Conservation (phyloP, 2,329 filamentous ascomycete species). For the Elsinoe fawcettii region DNA sequence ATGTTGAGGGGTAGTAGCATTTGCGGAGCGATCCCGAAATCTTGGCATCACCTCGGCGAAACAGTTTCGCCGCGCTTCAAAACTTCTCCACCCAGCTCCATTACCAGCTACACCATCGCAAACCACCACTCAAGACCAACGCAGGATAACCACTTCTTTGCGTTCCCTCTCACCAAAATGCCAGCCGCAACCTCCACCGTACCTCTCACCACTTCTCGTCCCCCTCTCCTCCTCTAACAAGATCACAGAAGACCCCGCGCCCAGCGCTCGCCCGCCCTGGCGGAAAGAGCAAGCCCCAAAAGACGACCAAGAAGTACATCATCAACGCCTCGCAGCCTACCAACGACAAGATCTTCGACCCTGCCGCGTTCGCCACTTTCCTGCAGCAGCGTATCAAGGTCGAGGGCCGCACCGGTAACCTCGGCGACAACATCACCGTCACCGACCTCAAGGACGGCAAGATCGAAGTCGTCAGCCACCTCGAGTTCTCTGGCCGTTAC, state of each 20-base stretch:
- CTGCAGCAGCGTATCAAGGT: constrained; percentile 99
- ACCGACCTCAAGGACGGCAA: constrained; percentile 89
- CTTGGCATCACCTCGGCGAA: constrained; percentile 10
- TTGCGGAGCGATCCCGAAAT: constrained; percentile 2
- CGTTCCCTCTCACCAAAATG: constrained; percentile 61
- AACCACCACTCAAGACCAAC: constrained; percentile 27
- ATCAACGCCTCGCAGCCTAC: constrained; percentile 99
- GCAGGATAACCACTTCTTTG: constrained; percentile 92
- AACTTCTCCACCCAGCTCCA: constrained; percentile 6
- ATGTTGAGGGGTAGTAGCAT: not conserved
- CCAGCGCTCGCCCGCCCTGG: constrained; percentile 27
- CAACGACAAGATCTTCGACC: constrained; percentile 99
- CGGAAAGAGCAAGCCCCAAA: constrained; percentile 32
- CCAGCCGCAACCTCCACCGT: constrained; percentile 64
- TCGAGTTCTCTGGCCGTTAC: constrained; percentile 96
- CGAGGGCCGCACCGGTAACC: constrained; percentile 94
- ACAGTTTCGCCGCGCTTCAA: not conserved
- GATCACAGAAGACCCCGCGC: constrained; percentile 46
- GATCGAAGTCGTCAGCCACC: constrained; percentile 95
- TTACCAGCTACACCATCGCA: not conserved
- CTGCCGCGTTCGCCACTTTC: constrained; percentile 99
- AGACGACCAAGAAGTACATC: constrained; percentile 71
- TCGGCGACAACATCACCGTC: constrained; percentile 88
- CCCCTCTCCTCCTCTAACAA: constrained; percentile 31
- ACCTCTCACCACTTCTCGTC: constrained; percentile 70